phyloP scores from a whole-genome alignment of 768 basidiomycete species.

The Serpula lacrymans region DNA sequence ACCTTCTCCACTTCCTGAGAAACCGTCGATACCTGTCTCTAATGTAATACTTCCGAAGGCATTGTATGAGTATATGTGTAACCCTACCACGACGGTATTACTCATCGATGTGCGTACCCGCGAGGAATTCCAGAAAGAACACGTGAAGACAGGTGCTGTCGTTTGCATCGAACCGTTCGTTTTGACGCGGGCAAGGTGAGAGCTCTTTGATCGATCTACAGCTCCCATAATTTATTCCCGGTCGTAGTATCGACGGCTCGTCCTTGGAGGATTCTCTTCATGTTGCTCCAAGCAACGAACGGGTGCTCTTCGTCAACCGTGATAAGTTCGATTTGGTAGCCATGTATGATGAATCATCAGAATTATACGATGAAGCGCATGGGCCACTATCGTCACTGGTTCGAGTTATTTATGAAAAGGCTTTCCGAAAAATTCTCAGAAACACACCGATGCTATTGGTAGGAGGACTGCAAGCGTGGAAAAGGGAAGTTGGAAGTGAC shows the following conservation, averaged over 20 bases:
- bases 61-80: constrained; percentile 54
- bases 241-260: constrained; percentile 62
- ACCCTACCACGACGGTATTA: constrained; percentile 53
- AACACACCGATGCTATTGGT: constrained; percentile 78
- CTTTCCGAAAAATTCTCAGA: constrained; percentile 68
- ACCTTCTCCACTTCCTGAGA: constrained; percentile 25
- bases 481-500: constrained; percentile 46
- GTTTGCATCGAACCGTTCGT: constrained; percentile 87
- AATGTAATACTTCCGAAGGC: constrained; percentile 60
- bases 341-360: constrained; percentile 72
- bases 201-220: constrained; percentile 9
- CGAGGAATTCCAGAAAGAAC: constrained; percentile 70
- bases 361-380: constrained; percentile 43
- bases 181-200: constrained; percentile 65
- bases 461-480: constrained; percentile 87
- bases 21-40: constrained; percentile 52
- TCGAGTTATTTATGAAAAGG: constrained; percentile 67
- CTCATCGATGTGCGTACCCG: constrained; percentile 82
- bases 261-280: constrained; percentile 73
- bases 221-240: constrained; percentile 11
- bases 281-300: constrained; percentile 68
- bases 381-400: constrained; percentile 60
- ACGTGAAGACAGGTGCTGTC: constrained; percentile 63
- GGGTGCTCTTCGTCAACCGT: constrained; percentile 74
- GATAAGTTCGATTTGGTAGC: constrained; percentile 87